Conservation (phyloP, 208 protist species). For the Acanthamoeba royreba region DNA sequence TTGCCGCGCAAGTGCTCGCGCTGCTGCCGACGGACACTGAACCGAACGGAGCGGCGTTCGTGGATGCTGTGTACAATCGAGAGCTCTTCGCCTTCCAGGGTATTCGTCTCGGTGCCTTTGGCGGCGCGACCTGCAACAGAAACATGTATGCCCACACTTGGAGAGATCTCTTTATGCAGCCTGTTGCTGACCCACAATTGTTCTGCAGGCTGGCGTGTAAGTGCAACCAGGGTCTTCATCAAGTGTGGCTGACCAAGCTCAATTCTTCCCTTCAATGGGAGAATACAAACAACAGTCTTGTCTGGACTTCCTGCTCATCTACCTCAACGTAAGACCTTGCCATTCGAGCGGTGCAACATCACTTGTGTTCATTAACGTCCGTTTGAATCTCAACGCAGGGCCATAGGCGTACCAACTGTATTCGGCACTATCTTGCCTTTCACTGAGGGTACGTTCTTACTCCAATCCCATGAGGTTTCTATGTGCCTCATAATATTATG, state of each 20-base stretch:
- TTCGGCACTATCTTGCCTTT: not conserved
- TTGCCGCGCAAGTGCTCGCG: not conserved
- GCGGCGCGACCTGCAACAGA: not conserved
- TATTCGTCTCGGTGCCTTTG: not conserved
- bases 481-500: no score
- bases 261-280: not conserved
- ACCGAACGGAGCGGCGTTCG: not conserved
- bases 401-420: not conserved
- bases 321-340: not conserved
- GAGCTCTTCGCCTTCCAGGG: not conserved
- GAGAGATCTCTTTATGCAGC: no score
- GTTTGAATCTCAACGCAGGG: not conserved
- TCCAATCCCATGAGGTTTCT: no score
- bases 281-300: not conserved
- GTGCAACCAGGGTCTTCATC: not conserved
- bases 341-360: not conserved
- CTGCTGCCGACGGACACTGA: not conserved
- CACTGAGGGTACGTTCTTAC: not conserved
- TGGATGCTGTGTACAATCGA: not conserved
- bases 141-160: no score
- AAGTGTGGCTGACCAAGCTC: not conserved
- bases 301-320: not conserved
- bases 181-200: no score
- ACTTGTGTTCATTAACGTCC: not conserved
- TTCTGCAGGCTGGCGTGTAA: not conserved